Evolutionary conservation across 179 eudicot species (phyloP), one percentile per base, ranked within the genome.

Genomic region (Silene noctiflora): DNA sequence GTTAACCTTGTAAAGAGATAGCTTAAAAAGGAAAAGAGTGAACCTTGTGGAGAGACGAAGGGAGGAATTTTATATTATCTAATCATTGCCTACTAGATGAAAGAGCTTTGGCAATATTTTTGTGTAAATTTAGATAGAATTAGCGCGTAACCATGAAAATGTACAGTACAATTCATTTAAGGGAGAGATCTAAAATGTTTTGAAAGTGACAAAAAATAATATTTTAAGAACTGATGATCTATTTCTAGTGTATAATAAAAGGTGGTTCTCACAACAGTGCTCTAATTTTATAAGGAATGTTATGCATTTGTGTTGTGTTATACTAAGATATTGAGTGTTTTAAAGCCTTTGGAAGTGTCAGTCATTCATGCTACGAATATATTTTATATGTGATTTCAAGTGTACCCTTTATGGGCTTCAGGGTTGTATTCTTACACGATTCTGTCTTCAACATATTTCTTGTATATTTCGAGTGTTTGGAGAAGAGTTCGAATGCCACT

Each of bases 211-310:
- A 67, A 14, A 65, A 67, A 25, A 1, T 1, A 42, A 31, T 67
- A 67, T 67, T 64, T 17, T 64, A 64, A n/a, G 70, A 33, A n/a
- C 48, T 67, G 20, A 16, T 16, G 70, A 46, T 33, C 48, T n/a
- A 12, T 19, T 16, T 33, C 10, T 31, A 62, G 33, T 9, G 67
- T 62, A 67, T 8, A 39, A 39, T 67, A 67, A 67, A 33, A 19
- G 16, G 4, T 33, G 25, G 20, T 4, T 12, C 58, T 51, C 16
- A 51, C 14, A 51, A 16, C 58, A 14, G 58, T 51, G n/a, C 58
- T 51, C 5, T 51, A 51, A 11, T 51, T 51, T 51, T 51, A 51
- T 16, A 51, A 51, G 16, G n/a, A 51, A 16, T 51, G 58, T 22
- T 20, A 33, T 33, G 71, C 19, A 17, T 33, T 33, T 33, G 39